Base-by-base conservation (phyloP, 257 asterid species). In the Striga asiatica region DNA sequence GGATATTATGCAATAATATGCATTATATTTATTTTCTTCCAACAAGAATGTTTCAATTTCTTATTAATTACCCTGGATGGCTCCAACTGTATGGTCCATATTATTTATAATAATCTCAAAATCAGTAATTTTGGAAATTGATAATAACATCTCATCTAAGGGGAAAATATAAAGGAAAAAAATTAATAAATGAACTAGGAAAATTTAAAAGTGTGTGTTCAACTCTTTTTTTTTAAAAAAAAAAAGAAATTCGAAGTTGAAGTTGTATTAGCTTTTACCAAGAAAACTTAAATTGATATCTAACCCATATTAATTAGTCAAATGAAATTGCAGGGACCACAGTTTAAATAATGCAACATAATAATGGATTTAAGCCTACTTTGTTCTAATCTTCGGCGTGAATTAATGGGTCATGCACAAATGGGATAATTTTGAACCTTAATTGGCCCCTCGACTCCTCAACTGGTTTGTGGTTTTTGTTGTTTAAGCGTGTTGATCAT, bases 1-100 rank as follows among this genome's bases (percentile, higher is more conserved):
- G 63, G 71, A 62, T 66, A 32, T 49, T 63, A 63, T 63, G 72
- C 68, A n/a, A n/a, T n/a, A n/a, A n/a, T n/a, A n/a, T n/a, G n/a
- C n/a, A n/a, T n/a, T n/a, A n/a, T n/a, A n/a, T n/a, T n/a, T n/a
- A n/a, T n/a, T 35, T 69, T 62, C 56, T 17, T 35, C 64, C 72
- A 66, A 57, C 67, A 73, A 66, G 75, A 76, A 76, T 60, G 71
- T 77, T 67, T 77, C 83, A 70, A 65, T 73, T 77, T 73, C 83
- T 48, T 71, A 71, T 73, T 74, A 74, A 73, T 67, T 73, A 63
- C 66, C 71, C 58, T 77, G 50, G 79, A 65, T 71, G 80, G 80
- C 73, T 77, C 75, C 83, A 77, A 77, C 80, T 71, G 80, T 77
- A 70, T 73, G 73, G 73, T 77, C 73, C 83, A 62, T 61, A 54